Conservation (phyloP, 192 early-diverging fungal species). For the Bifiguratus adelaidae region DNA sequence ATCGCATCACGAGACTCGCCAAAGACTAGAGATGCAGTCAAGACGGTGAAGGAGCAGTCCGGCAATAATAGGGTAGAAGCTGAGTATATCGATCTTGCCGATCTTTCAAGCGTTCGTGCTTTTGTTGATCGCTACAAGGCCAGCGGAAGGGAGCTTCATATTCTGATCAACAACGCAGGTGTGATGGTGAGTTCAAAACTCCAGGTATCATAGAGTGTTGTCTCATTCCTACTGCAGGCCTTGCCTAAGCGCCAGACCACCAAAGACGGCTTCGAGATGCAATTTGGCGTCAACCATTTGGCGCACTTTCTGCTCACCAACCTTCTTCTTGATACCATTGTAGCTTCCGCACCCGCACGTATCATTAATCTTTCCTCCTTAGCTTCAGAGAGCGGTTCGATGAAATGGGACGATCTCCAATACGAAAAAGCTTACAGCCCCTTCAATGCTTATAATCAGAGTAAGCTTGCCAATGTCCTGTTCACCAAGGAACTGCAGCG, state of each 20-base stretch:
- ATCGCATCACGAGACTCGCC: constrained; percentile 6
- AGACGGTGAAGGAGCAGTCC: constrained; percentile 1
- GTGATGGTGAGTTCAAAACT: background rate
- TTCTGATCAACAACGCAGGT: constrained; percentile 24
- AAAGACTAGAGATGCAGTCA: constrained; percentile 7
- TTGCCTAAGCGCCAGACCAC: background rate
- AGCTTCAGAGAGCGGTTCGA: background rate
- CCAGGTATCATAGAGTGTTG: background rate
- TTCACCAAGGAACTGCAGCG: background rate
- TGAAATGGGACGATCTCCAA: constrained; percentile 7
- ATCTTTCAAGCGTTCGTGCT: constrained; percentile 7
- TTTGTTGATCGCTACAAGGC: constrained; percentile 7
- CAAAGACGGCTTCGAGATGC: constrained; percentile 8
- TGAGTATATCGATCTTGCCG: constrained; percentile 7
- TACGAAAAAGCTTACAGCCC: background rate
- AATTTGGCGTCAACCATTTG: constrained; percentile 7
- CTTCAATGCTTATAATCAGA: constrained; percentile 1
- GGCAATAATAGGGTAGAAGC: constrained; percentile 1
- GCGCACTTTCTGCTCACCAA: constrained; percentile 7
- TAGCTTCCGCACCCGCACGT: background rate
- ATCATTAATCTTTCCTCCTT: constrained; percentile 2
- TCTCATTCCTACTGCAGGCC: background rate
- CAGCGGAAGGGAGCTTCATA: constrained; percentile 3
- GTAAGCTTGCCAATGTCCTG: constrained; percentile 7
- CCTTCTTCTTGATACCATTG: constrained; percentile 3